Percentiles rank a stretch among this genome's conserved stretches.
Evolutionary conservation across 1,284 basidiomycete species (phyloP).

Genomic region (Heterobasidion occidentale): DNA sequence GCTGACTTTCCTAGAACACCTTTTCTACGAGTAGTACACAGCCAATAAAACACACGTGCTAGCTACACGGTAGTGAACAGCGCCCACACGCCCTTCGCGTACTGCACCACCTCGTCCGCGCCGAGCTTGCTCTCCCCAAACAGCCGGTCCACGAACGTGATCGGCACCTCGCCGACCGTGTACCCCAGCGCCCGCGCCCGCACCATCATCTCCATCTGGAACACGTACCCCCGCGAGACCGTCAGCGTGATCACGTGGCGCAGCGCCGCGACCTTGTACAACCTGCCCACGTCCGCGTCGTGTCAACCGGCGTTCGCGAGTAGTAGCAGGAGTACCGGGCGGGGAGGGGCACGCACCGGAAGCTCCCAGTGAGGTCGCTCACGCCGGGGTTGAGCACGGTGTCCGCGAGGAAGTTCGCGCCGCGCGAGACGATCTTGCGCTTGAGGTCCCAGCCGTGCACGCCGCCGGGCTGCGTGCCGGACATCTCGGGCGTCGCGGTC

Average conservation of each 20-base stretch:
- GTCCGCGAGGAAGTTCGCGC: conserved; percentile 82
- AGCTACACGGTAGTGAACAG: conserved; percentile 62
- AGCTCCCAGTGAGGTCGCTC: conserved; percentile 82
- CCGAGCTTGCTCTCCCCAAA: conserved; percentile 90
- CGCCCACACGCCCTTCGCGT: conserved; percentile 79
- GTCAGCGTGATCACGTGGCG: conserved; percentile 78
- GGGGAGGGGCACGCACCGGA: conserved; percentile 46
- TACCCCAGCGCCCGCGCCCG: conserved; percentile 79
- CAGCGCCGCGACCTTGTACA: conserved; percentile 75
- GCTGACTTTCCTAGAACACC: too few relatives aligned
- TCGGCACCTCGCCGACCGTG: conserved; percentile 83
- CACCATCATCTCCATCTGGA: conserved; percentile 98
- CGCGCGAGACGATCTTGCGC: conserved; percentile 78
- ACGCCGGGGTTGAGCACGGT: conserved; percentile 79
- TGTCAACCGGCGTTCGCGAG: not conserved
- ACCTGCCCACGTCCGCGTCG: conserved; percentile 28
- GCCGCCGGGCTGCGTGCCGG: conserved; percentile 60
- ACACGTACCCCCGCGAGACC: conserved; percentile 85
- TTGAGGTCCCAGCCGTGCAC: conserved; percentile 88
- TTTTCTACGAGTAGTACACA: too few relatives aligned
- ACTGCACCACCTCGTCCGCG: conserved; percentile 84
- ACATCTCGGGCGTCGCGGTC: conserved; percentile 41
- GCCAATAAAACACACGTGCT: too few relatives aligned
- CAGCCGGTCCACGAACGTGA: conserved; percentile 89
- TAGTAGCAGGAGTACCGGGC: not conserved